Evolutionary conservation across 805 yeast genomes (phyloP).

Genomic region (Tetrapisispora namnaoensis): DNA sequence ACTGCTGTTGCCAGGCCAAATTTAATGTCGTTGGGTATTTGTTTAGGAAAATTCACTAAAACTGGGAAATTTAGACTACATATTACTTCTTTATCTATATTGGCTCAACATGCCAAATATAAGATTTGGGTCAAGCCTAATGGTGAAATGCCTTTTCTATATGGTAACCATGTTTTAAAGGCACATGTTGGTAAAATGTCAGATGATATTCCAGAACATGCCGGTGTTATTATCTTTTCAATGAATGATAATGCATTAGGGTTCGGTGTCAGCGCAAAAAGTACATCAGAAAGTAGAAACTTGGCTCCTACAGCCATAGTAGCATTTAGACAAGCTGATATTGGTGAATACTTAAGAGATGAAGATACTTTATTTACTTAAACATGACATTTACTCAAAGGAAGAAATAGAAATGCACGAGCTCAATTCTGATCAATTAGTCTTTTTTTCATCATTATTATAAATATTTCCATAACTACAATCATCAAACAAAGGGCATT

Average conservation of each 20-base stretch:
- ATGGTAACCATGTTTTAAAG: slow-evolving; percentile 91
- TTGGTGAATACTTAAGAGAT: slow-evolving; percentile 95
- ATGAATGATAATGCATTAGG: slow-evolving; percentile 93
- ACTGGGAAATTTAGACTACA: slow-evolving; percentile 94
- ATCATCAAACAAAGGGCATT: slow-evolving; percentile 1
- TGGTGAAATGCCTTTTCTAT: slow-evolving; percentile 97
- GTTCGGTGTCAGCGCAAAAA: slow-evolving; percentile 88
- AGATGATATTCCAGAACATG: slow-evolving; percentile 96
- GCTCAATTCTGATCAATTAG: background rate
- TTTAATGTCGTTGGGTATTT: slow-evolving; percentile 85
- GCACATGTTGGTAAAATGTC: slow-evolving; percentile 96
- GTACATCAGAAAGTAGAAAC: slow-evolving; percentile 78
- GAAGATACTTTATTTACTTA: slow-evolving; percentile 91
- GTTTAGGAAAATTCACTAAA: slow-evolving; percentile 95
- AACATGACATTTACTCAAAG: background rate
- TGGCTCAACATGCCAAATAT: slow-evolving; percentile 82
- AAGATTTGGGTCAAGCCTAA: slow-evolving; percentile 94
- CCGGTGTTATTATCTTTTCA: slow-evolving; percentile 84
- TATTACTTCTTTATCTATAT: slow-evolving; percentile 75
- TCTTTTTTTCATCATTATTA: background rate
- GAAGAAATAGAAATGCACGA: background rate
- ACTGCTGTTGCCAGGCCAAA: slow-evolving; percentile 83
- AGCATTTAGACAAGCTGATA: slow-evolving; percentile 93
- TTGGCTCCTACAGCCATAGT: slow-evolving; percentile 91
- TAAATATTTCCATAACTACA: background rate